These are phyloP conservation scores for Suillus hirtellus DNA, from an alignment of 768 basidiomycete species.

Conservation along the genomic window DNA sequence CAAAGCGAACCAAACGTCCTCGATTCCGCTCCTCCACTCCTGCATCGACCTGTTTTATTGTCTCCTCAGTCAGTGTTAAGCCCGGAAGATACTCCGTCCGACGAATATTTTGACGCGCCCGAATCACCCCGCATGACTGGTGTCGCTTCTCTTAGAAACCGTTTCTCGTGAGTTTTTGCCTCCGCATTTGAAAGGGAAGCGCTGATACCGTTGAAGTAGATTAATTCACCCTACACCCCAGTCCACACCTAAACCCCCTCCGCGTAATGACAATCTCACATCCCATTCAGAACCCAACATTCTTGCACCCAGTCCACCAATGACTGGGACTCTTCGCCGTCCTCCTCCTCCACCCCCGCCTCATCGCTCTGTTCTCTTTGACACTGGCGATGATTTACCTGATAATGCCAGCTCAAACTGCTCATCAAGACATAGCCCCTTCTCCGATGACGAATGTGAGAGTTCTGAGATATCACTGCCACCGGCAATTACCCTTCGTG, in stretches of 20 bases:
- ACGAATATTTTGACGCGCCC: neutral
- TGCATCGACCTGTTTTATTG: conserved; percentile 17
- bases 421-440: conserved; percentile 29
- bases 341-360: conserved; percentile 20
- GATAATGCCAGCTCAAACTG: conserved; percentile 23
- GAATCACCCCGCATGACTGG: conserved; percentile 16
- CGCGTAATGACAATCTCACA: conserved; percentile 18
- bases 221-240: conserved; percentile 41
- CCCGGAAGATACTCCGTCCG: neutral
- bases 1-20: conserved; percentile 20
- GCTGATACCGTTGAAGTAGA: conserved; percentile 12
- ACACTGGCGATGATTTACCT: conserved; percentile 20
- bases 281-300: conserved; percentile 28
- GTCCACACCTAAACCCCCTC: conserved; percentile 16
- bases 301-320: conserved; percentile 24
- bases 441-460: conserved; percentile 32
- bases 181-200: conserved; percentile 20
- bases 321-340: conserved; percentile 14
- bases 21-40: conserved; percentile 16
- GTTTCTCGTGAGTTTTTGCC: conserved; percentile 48
- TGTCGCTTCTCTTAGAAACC: conserved; percentile 45
- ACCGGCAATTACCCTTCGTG: conserved; percentile 12
- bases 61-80: neutral
- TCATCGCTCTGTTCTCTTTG: conserved; percentile 19
- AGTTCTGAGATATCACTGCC: conserved; percentile 24